Percentiles rank a stretch among this genome's conserved stretches.
phyloP scores from a whole-genome alignment of 768 basidiomycete genomes.

The Scleroderma citrinum region DNA sequence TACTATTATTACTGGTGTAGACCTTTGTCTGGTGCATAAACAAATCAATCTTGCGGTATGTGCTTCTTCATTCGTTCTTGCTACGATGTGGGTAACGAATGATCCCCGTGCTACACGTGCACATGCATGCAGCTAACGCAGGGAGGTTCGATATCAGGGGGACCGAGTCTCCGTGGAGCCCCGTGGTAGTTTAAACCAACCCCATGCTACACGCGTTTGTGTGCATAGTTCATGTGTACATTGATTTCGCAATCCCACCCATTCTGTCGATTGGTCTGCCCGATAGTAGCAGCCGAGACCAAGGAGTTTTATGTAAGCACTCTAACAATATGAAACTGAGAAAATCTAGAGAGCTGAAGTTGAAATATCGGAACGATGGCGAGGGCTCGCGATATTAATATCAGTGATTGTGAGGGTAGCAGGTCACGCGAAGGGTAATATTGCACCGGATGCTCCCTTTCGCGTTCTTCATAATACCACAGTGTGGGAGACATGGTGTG shows the following conservation, averaged over 20 bases:
- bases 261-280: background rate
- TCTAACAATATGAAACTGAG: no score
- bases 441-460: no score
- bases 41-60: slow-evolving; percentile 26
- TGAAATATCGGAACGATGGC: no score
- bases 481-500: no score
- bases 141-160: slow-evolving; percentile 24
- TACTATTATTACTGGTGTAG: slow-evolving; percentile 9
- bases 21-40: slow-evolving; percentile 30
- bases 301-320: no score
- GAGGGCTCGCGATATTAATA: no score
- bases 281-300: no score
- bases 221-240: background rate
- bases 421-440: no score
- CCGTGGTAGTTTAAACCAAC: slow-evolving; percentile 20
- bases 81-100: slow-evolving; percentile 3
- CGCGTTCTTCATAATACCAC: no score
- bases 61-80: background rate
- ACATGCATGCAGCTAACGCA: slow-evolving; percentile 20
- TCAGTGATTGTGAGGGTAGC: no score
- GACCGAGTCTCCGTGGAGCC: slow-evolving; percentile 24
- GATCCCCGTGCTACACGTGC: background rate
- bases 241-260: background rate
- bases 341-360: no score
- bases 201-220: background rate